Evolutionary conservation across 306 rosid genomes (phyloP).

Genomic region (Sicyos edulis): DNA sequence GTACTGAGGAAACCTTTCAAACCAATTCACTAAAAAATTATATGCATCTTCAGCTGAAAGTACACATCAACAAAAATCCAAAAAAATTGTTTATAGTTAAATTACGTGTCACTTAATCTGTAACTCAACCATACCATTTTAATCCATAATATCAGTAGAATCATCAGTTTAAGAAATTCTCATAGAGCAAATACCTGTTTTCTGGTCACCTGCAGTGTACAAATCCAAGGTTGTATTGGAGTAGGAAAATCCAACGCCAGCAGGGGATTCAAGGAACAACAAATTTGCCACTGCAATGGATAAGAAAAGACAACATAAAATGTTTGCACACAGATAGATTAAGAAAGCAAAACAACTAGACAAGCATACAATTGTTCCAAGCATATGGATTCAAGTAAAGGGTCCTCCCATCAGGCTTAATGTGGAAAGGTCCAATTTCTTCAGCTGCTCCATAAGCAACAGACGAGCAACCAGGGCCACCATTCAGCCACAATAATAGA

Average conservation of each 20-base stretch:
- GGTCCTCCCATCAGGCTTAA: constrained; percentile 69
- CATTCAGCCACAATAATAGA: constrained; percentile 88
- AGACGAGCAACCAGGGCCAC: constrained; percentile 98
- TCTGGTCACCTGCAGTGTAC: constrained; percentile 75
- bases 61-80: constrained; percentile 23
- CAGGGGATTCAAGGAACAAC: constrained; percentile 90
- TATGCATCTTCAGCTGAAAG: constrained; percentile 87
- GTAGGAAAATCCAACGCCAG: constrained; percentile 95
- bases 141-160: constrained; percentile 14
- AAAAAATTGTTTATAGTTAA: background rate
- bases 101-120: background rate
- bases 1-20: constrained; percentile 92
- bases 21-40: constrained; percentile 77
- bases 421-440: constrained; percentile 87
- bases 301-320: constrained; percentile 6
- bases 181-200: constrained; percentile 50
- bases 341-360: background rate
- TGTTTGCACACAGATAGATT: constrained; percentile 1
- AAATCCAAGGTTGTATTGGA: constrained; percentile 68
- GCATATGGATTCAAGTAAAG: constrained; percentile 79
- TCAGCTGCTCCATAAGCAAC: constrained; percentile 93
- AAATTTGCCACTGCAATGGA: constrained; percentile 76
- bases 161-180: background rate
- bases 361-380: constrained; percentile 77
- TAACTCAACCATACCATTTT: background rate